These are phyloP conservation scores for Trichoderma polysporum DNA, from an alignment of 2,329 filamentous ascomycete genomes.

Conservation along the genomic window DNA sequence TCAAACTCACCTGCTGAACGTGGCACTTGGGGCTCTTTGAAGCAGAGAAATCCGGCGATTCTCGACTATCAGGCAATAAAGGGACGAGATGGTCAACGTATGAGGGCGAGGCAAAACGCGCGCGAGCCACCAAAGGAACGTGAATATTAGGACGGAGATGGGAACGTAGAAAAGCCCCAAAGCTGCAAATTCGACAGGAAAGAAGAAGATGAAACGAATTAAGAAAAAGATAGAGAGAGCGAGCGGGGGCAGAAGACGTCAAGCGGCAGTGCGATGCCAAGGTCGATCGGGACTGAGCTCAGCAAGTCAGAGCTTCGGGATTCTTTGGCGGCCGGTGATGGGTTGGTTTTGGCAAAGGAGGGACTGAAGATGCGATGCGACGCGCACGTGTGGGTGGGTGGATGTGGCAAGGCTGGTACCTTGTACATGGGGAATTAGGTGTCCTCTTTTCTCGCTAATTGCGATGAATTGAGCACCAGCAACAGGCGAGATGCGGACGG, in stretches of 20 bases:
- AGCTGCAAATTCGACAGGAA: neutral
- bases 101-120: neutral
- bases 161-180: neutral
- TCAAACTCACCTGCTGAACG: neutral
- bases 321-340: neutral
- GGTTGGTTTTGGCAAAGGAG: constrained; percentile 13
- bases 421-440: neutral
- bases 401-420: neutral
- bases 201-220: neutral
- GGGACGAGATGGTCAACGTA: neutral
- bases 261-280: constrained; percentile 6
- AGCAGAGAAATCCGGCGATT: neutral
- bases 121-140: neutral
- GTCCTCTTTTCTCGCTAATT: neutral
- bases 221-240: neutral
- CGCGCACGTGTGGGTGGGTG: constrained; percentile 8
- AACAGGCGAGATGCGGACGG: neutral
- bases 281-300: neutral
- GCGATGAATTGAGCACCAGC: neutral
- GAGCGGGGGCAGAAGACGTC: neutral
- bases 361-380: constrained; percentile 2
- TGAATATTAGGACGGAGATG: neutral
- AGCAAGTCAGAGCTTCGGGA: neutral
- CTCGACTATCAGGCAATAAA: neutral
- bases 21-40: neutral